These are phyloP conservation scores for Cercospora brassicicola DNA, from an alignment of 2,329 filamentous ascomycete species.

Conservation along the genomic window DNA sequence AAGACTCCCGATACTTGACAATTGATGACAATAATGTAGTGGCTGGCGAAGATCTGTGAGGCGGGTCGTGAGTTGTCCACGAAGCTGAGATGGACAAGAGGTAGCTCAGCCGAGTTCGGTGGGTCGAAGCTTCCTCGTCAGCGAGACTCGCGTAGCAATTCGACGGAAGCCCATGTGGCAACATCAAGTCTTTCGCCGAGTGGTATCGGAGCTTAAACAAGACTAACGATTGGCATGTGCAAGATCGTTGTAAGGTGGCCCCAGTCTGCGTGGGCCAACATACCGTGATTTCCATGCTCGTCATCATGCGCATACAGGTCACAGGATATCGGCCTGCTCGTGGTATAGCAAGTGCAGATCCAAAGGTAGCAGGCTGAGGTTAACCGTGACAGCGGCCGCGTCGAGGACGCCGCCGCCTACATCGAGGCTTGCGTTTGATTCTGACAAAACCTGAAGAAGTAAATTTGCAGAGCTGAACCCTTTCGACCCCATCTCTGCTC, in stretches of 20 bases:
- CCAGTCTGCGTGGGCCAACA: background rate
- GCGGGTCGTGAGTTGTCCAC: background rate
- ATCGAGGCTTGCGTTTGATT: background rate
- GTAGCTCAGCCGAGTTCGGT: constrained; percentile 12
- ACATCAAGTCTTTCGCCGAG: background rate
- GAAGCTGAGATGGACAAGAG: background rate
- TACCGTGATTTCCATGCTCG: background rate
- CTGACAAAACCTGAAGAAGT: background rate
- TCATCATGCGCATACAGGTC: background rate
- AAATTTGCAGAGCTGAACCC: background rate
- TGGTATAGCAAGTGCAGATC: background rate
- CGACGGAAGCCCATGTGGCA: background rate
- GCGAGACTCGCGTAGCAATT: background rate
- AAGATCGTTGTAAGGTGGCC: background rate
- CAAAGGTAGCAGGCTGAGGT: background rate
- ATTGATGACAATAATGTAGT: background rate
- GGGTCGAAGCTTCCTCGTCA: constrained; percentile 2
- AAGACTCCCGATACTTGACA: background rate
- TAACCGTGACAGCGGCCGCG: background rate
- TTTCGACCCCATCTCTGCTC: background rate
- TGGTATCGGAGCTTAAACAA: background rate
- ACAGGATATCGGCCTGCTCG: background rate
- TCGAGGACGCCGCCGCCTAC: background rate
- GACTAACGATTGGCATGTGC: background rate
- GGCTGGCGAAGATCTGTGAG: background rate